Evolutionary conservation across 345 rosid species (phyloP), one percentile per base, ranked within the genome.

Genomic region (Hypericum androsaemum): DNA sequence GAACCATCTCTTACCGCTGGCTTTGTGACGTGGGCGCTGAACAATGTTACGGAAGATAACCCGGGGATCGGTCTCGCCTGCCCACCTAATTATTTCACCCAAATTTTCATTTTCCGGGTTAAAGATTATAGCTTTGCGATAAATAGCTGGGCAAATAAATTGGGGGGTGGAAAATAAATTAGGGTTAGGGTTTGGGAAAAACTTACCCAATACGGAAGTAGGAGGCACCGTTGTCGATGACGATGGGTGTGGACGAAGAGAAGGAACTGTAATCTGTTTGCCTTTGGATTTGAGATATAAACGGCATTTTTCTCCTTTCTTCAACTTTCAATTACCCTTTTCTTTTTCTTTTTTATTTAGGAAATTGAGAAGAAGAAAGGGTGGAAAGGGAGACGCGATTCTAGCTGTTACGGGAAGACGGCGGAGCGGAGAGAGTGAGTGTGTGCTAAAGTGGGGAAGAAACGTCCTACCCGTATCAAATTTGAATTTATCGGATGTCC

Each of bases 211-310:
- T 88, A 52, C 98, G 95, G 68, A 87, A 88, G 75, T 75, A 81
- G 55, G 89, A 87, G 16, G 98, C 89, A 55, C 96, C 98, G 78
- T 92, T 92, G 82, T 88, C 95, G 74, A 92, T 84, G 54, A 92
- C 96, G 47, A 92, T 92, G 61, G 96, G 96, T 50, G 78, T 75
- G 12, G 92, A 51, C 9, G 88, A 40, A n/a, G 94, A 73, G 58
- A 79, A 74, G 15, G 50, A 59, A 60, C 52, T 58, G 83, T 82
- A 84, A 77, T 88, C 96, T n/a, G 84, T 48, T 63, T 90, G 95
- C 44, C 96, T 72, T 10, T 76, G 61, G 11, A 75, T 79, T 60
- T 57, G 74, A 37, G 89, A 79, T 9, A 64, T 63, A 59, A 77
- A 76, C 6, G 96, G 70, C 95, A 88, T 84, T 65, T 65, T 51